Evolutionary conservation across 2,329 filamentous ascomycete species (phyloP).

Genomic region (Colletotrichum caudatum): DNA sequence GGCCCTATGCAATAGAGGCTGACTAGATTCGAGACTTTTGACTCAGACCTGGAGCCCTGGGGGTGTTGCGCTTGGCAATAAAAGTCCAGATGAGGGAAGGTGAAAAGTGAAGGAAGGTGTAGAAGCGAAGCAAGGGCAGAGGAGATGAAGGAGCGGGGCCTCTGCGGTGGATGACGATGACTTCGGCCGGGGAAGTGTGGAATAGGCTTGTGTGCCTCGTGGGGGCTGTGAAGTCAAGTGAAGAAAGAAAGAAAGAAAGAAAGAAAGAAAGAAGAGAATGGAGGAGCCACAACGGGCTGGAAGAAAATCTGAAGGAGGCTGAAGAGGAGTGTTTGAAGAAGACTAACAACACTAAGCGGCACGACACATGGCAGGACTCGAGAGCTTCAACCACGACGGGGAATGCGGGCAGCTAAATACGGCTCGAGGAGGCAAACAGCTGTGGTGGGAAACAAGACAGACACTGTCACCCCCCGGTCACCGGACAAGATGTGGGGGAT

Average conservation of each 20-base stretch:
- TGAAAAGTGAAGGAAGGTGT: conserved; percentile 11
- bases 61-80: conserved; percentile 21
- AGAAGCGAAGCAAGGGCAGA: conserved; percentile 6
- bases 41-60: conserved; percentile 6
- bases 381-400: conserved; percentile 36
- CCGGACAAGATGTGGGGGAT: conserved; percentile 29
- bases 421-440: conserved; percentile 4
- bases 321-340: conserved; percentile 13
- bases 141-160: conserved; percentile 27
- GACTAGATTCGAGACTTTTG: conserved; percentile 3
- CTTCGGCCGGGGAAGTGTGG: conserved; percentile 28
- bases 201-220: conserved; percentile 29
- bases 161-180: conserved; percentile 26
- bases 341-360: conserved; percentile 19
- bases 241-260: conserved; percentile 27
- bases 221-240: conserved; percentile 21
- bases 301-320: conserved; percentile 28
- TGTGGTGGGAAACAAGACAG: conserved; percentile 2
- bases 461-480: conserved; percentile 6
- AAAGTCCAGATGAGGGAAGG: conserved; percentile 16
- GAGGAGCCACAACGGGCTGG: conserved; percentile 27
- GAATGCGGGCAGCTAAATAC: conserved; percentile 42
- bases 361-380: conserved; percentile 9
- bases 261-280: conserved; percentile 29
- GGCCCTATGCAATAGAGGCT: conserved; percentile 37